Conservation (phyloP, 2,329 filamentous ascomycete genomes). For the Sporothrix globosa region DNA sequence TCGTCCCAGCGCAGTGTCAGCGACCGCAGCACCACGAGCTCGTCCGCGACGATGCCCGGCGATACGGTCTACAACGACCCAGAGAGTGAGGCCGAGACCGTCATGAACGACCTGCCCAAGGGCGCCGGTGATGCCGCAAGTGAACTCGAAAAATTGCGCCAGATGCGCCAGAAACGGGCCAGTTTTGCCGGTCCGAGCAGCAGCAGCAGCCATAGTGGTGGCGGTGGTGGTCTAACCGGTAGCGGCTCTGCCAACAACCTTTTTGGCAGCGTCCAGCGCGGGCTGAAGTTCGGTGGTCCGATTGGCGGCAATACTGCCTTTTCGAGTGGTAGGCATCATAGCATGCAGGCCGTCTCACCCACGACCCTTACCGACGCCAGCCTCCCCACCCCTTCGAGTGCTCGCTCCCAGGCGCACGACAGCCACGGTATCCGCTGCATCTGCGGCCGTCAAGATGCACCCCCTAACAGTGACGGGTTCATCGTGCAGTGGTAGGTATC, state of each 20-base stretch:
- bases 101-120: slow-evolving; percentile 52
- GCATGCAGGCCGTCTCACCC: slow-evolving; percentile 50
- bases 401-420: slow-evolving; percentile 42
- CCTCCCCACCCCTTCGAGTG: slow-evolving; percentile 50
- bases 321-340: slow-evolving; percentile 31
- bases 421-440: slow-evolving; percentile 59
- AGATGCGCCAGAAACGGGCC: slow-evolving; percentile 50
- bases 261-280: slow-evolving; percentile 31
- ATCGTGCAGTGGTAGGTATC: slow-evolving; percentile 65
- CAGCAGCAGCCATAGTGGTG: slow-evolving; percentile 8
- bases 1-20: slow-evolving; percentile 51
- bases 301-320: slow-evolving; percentile 37
- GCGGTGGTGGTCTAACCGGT: slow-evolving; percentile 3
- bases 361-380: slow-evolving; percentile 56
- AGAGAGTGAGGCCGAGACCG: slow-evolving; percentile 64
- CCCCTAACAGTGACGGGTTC: slow-evolving; percentile 54
- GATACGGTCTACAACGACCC: slow-evolving; percentile 43
- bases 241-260: slow-evolving; percentile 27
- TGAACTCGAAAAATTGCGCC: slow-evolving; percentile 62
- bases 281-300: slow-evolving; percentile 29
- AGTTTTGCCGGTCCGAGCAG: slow-evolving; percentile 29
- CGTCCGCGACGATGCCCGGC: slow-evolving; percentile 42
- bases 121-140: slow-evolving; percentile 59
- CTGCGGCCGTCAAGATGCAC: slow-evolving; percentile 52
- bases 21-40: slow-evolving; percentile 53